Conservation (phyloP, 345 rosid species). For the Syzygium grande region DNA sequence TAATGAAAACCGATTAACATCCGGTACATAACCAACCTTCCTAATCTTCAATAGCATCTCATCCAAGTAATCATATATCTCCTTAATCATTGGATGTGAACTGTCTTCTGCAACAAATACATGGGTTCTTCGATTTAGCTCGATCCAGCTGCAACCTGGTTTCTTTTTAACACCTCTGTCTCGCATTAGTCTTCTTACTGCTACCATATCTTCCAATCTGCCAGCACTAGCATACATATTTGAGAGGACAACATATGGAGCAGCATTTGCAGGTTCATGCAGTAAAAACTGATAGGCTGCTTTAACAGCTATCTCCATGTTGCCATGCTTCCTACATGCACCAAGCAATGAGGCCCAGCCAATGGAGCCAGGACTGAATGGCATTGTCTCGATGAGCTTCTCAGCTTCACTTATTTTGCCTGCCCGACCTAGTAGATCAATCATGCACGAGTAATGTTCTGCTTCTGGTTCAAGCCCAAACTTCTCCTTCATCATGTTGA, state of each 20-base stretch:
- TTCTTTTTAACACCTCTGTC: slow-evolving; percentile 68
- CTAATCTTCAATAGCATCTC: slow-evolving; percentile 60
- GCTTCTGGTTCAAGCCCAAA: slow-evolving; percentile 73
- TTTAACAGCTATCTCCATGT: slow-evolving; percentile 54
- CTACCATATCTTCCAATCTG: slow-evolving; percentile 64
- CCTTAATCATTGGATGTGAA: slow-evolving; percentile 70
- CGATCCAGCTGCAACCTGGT: slow-evolving; percentile 94
- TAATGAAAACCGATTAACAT: slow-evolving; percentile 56
- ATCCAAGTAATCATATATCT: slow-evolving; percentile 47
- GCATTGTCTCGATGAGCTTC: slow-evolving; percentile 66
- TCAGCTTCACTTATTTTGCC: slow-evolving; percentile 76
- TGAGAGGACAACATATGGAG: slow-evolving; percentile 78
- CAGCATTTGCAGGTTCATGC: slow-evolving; percentile 67
- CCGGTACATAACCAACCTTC: slow-evolving; percentile 67
- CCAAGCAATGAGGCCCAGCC: slow-evolving; percentile 84
- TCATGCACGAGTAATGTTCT: slow-evolving; percentile 89
- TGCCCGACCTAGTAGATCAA: slow-evolving; percentile 76
- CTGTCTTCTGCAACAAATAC: slow-evolving; percentile 83
- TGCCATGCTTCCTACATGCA: slow-evolving; percentile 70
- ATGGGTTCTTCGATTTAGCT: slow-evolving; percentile 49
- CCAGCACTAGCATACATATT: slow-evolving; percentile 63
- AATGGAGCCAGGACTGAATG: slow-evolving; percentile 47
- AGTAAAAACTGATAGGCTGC: slow-evolving; percentile 56
- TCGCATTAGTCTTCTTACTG: slow-evolving; percentile 67
- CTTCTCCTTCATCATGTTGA: slow-evolving; percentile 55